Percentiles rank a stretch among this genome's conserved stretches.
Evolutionary conservation across 768 basidiomycete genomes (phyloP).

Genomic region (Daedaleopsis nitida): DNA sequence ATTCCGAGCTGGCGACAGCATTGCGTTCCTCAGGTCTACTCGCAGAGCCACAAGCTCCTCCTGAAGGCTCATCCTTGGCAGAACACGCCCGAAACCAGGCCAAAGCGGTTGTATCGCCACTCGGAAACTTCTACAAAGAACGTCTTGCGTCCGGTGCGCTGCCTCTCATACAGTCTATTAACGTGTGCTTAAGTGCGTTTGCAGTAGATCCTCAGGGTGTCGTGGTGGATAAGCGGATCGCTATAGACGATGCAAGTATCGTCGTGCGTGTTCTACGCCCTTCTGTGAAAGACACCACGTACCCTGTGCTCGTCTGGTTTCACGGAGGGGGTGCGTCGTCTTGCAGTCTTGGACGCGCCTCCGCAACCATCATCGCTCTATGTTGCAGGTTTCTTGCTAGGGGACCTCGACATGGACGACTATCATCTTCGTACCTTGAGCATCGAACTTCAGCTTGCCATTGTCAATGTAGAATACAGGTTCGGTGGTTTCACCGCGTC

Average conservation of each 20-base stretch:
- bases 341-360: neutral
- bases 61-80: neutral
- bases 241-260: constrained; percentile 8
- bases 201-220: constrained; percentile 1
- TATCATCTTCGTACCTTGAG: constrained; percentile 17
- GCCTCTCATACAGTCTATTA: neutral
- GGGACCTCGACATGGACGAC: constrained; percentile 21
- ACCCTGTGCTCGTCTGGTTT: constrained; percentile 11
- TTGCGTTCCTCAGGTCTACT: neutral
- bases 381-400: constrained; percentile 12
- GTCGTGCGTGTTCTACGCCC: constrained; percentile 3
- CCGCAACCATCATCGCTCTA: neutral
- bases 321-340: constrained; percentile 19
- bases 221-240: constrained; percentile 1
- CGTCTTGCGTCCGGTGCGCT: neutral
- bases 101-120: neutral
- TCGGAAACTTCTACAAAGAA: neutral
- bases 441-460: constrained; percentile 21
- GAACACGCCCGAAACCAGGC: neutral
- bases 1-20: neutral
- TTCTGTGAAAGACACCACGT: neutral
- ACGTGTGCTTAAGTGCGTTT: neutral
- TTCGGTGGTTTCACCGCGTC: neutral
- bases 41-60: neutral
- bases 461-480: constrained; percentile 24